Conservation (phyloP, 345 rosid genomes). For the Sisymbrium altissimum region DNA sequence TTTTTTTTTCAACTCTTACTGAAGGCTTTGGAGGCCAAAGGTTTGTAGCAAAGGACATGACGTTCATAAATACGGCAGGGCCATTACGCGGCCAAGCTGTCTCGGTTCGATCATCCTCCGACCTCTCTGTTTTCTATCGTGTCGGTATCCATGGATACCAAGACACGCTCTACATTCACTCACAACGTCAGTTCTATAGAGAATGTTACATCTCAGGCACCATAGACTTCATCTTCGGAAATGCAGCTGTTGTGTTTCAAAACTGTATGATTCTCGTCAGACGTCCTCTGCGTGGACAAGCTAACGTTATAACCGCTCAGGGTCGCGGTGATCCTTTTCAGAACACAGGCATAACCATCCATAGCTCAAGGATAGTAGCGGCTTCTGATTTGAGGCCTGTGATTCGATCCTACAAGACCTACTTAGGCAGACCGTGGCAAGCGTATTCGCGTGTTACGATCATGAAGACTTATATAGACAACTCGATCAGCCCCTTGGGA, state of each 20-base stretch:
- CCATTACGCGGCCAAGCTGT: slow-evolving; percentile 78
- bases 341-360: slow-evolving; percentile 74
- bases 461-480: slow-evolving; percentile 45
- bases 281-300: slow-evolving; percentile 58
- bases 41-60: slow-evolving; percentile 63
- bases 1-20: background rate
- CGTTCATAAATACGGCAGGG: slow-evolving; percentile 73
- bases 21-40: slow-evolving; percentile 35
- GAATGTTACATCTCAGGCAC: slow-evolving; percentile 83
- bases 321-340: slow-evolving; percentile 71
- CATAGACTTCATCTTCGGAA: slow-evolving; percentile 81
- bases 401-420: slow-evolving; percentile 40
- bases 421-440: slow-evolving; percentile 79
- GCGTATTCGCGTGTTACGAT: slow-evolving; percentile 60
- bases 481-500: slow-evolving; percentile 52
- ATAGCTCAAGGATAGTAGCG: slow-evolving; percentile 52
- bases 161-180: slow-evolving; percentile 78
- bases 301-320: slow-evolving; percentile 72
- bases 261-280: slow-evolving; percentile 58
- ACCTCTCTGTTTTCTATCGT: slow-evolving; percentile 77
- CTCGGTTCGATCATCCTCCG: slow-evolving; percentile 79
- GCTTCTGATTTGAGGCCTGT: slow-evolving; percentile 60
- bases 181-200: slow-evolving; percentile 79
- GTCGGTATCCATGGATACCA: slow-evolving; percentile 76
- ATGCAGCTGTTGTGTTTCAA: slow-evolving; percentile 82